Evolutionary conservation across 2,329 filamentous ascomycete genomes (phyloP).

Genomic region (Catunica adiposa): DNA sequence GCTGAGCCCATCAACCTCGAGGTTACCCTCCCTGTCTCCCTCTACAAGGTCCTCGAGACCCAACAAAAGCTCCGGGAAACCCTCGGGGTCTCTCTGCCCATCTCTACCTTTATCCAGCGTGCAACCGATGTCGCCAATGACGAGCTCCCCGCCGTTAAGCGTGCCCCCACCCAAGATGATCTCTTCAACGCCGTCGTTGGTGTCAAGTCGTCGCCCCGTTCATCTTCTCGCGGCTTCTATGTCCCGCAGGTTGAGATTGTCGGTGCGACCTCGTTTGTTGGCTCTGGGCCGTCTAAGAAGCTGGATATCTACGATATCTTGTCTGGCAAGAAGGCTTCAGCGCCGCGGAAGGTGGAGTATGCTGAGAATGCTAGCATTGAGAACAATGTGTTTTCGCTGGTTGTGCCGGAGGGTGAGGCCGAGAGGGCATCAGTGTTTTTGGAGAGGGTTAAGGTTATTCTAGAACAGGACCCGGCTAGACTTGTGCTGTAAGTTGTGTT

Average conservation of each 20-base stretch:
- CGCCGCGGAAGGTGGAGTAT: conserved; percentile 19
- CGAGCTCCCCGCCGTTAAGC: conserved; percentile 47
- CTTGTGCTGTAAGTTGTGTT: conserved; percentile 40
- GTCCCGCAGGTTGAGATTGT: conserved; percentile 53
- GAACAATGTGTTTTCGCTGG: conserved; percentile 66
- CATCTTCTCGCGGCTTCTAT: conserved; percentile 46
- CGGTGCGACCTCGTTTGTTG: conserved; percentile 27
- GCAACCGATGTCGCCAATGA: conserved; percentile 81
- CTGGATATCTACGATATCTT: conserved; percentile 73
- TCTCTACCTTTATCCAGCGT: conserved; percentile 73
- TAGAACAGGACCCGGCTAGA: conserved; percentile 66
- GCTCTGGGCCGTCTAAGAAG: conserved; percentile 22
- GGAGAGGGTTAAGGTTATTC: conserved; percentile 65
- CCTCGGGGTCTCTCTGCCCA: conserved; percentile 63
- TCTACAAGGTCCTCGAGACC: conserved; percentile 60
- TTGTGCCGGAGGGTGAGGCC: conserved; percentile 65
- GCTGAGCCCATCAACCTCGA: conserved; percentile 32
- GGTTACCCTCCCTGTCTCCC: conserved; percentile 59
- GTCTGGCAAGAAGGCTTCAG: conserved; percentile 23
- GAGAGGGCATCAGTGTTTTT: conserved; percentile 67
- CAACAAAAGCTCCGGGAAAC: conserved; percentile 66
- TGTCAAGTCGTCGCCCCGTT: conserved; percentile 32
- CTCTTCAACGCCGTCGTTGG: conserved; percentile 84
- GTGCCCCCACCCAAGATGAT: conserved; percentile 54
- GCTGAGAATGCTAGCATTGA: conserved; percentile 28